phyloP scores from a whole-genome alignment of 2,329 filamentous ascomycete genomes.

The Aspergillus sp. region DNA sequence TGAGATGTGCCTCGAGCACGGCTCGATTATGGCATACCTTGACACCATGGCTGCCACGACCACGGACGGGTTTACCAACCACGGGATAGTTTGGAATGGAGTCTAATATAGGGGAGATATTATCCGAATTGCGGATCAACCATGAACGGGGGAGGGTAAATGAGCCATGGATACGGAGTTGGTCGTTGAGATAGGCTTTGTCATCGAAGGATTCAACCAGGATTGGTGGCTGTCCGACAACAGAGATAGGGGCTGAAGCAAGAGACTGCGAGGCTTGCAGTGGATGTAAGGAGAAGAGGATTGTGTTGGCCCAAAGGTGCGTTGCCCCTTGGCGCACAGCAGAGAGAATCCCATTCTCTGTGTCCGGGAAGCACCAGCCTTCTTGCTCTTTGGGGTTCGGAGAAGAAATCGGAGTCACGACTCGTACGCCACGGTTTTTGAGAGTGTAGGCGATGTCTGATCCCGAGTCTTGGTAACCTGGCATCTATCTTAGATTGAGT shows the following conservation, averaged over 20 bases:
- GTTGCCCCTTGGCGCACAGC: conserved; percentile 47
- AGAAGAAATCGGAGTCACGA: conserved; percentile 34
- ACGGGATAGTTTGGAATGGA: conserved; percentile 40
- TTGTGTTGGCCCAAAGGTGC: conserved; percentile 55
- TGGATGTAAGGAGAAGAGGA: conserved; percentile 53
- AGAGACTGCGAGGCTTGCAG: conserved; percentile 47
- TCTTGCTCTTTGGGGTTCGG: conserved; percentile 35
- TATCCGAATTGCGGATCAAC: conserved; percentile 27
- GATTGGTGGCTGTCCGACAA: conserved; percentile 52
- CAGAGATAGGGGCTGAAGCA: conserved; percentile 33
- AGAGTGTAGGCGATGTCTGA: conserved; percentile 53
- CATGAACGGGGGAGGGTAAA: conserved; percentile 48
- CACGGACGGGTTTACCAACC: conserved; percentile 53
- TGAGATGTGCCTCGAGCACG: conserved; percentile 40
- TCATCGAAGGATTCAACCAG: conserved; percentile 55
- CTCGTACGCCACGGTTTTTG: conserved; percentile 28
- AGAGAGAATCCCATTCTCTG: conserved; percentile 44
- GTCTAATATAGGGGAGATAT: conserved; percentile 11
- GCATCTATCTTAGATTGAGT: background rate
- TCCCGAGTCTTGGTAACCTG: conserved; percentile 54
- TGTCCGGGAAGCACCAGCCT: conserved; percentile 50
- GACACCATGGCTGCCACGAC: conserved; percentile 54
- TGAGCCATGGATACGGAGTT: conserved; percentile 38
- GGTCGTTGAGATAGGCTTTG: conserved; percentile 52
- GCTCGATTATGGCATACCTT: conserved; percentile 44